Base-by-base conservation (phyloP, 768 basidiomycete species). In the Rhizopogon vesiculosus region DNA sequence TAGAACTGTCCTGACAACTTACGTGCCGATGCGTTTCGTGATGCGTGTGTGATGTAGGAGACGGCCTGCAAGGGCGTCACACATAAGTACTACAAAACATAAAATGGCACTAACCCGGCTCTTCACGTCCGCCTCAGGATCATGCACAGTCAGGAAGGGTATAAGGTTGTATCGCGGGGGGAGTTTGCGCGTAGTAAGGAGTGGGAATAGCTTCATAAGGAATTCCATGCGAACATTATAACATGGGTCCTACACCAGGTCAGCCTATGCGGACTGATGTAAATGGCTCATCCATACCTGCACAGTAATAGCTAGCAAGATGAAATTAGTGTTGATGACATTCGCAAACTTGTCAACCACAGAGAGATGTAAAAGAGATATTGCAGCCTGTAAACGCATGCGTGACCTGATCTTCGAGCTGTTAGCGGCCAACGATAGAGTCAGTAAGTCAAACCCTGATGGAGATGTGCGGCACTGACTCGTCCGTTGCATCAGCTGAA, bases 91-190 rank as follows among this genome's bases (percentile, higher is more conserved):
- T 3, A 42, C n/a, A 42, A 46, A 18, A 40, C 13, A 29, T 7
- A 45, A 33, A 51, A 19, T 9, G 19, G 12, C 2, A 60, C 81
- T 60, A 54, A 90, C 93, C 72, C 82, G 76, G 28, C 68, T 70
- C 60, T 83, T 85, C 29, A 94, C 79, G 56, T 98, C 95, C 22
- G 69, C 68, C 58, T 98, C 96, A 0, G 95, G 95, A 69, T 99
- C 97, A 62, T 92, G 87, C 1, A 94, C 87, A 0, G 90, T 86
- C 44, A 99, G 72, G 74, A 97, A 93, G 5, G 91, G 87, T 55
- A 97, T 82, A 44, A 90, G 75, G 65, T 94, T 92, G 73, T 87
- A 95, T 18, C 83, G 78, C 1, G 86, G 69, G 15, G 84, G 78
- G 2, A 94, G 72, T 69, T 87, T 86, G 38, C 84, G 79, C 3